phyloP scores from a whole-genome alignment of 768 basidiomycete genomes.

The Hirschioporus abietinus region DNA sequence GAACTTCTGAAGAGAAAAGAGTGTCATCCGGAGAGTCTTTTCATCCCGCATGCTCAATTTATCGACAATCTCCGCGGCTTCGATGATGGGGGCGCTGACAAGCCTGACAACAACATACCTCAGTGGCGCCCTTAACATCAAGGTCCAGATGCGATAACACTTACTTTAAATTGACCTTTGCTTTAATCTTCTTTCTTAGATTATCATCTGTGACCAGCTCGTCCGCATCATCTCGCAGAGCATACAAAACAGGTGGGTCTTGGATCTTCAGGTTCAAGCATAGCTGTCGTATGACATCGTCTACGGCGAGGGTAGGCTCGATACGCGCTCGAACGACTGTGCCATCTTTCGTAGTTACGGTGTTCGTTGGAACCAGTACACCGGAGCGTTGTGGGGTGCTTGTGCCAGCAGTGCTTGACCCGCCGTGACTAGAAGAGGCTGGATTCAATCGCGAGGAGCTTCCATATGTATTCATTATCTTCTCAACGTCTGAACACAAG shows the following conservation, averaged over 20 bases:
- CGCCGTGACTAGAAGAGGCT: not conserved
- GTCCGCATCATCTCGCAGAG: conserved; percentile 76
- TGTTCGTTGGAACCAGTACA: conserved; percentile 75
- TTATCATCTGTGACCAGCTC: conserved; percentile 88
- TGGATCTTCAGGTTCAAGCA: conserved; percentile 77
- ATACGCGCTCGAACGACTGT: conserved; percentile 76
- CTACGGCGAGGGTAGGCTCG: conserved; percentile 76
- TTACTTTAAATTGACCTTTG: conserved; percentile 74
- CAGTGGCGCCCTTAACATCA: conserved; percentile 10
- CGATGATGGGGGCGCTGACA: conserved; percentile 73
- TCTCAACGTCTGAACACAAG: not conserved
- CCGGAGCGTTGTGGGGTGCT: conserved; percentile 21
- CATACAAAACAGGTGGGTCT: conserved; percentile 66
- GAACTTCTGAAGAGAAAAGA: conserved; percentile 76
- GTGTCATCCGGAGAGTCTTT: conserved; percentile 54
- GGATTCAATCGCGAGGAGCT: not conserved
- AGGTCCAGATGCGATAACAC: conserved; percentile 20
- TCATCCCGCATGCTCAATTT: conserved; percentile 61
- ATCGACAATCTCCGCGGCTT: conserved; percentile 70
- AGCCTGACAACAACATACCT: conserved; percentile 40
- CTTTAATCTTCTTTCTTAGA: conserved; percentile 73
- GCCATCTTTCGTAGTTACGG: conserved; percentile 72
- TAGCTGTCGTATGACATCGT: conserved; percentile 80
- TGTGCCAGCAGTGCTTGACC: not conserved
- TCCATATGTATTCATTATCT: not conserved